A percentile compares a stretch with the other conserved stretches of the same genome.
Evolutionary conservation across 2,329 filamentous ascomycete genomes (phyloP).

Genomic region (Lasiodiplodia sp.): DNA sequence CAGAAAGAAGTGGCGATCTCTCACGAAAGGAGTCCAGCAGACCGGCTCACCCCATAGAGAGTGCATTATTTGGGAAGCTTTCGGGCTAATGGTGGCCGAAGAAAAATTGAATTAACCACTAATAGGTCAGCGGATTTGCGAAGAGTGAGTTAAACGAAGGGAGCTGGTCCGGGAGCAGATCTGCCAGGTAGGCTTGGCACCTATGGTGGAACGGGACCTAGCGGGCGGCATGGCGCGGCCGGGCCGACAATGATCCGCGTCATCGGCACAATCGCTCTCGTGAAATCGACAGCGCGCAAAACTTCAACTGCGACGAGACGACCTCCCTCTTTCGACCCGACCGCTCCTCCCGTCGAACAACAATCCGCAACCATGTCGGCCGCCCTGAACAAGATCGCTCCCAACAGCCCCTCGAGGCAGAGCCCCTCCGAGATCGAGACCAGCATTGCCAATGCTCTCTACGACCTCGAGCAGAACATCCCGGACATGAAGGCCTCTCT

Average conservation of each 20-base stretch:
- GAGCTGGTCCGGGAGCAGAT: not conserved
- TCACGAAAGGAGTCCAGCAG: too few species aligned
- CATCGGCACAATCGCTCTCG: constrained; percentile 25
- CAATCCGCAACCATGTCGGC: constrained; percentile 50
- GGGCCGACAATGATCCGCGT: constrained; percentile 15
- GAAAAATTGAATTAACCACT: too few species aligned
- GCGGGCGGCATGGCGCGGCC: not conserved
- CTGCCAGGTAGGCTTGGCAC: not conserved
- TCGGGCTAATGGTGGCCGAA: too few species aligned
- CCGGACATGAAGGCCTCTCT: constrained; percentile 95
- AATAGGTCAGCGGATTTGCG: not conserved
- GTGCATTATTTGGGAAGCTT: too few species aligned
- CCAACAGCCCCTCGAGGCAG: constrained; percentile 85
- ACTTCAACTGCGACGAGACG: constrained; percentile 29
- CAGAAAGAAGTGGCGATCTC: too few species aligned
- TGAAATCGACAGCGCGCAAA: constrained; percentile 22
- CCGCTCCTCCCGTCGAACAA: constrained; percentile 27
- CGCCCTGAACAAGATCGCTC: constrained; percentile 96
- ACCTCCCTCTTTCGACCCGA: constrained; percentile 13
- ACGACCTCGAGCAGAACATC: constrained; percentile 99
- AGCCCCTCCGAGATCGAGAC: constrained; percentile 98
- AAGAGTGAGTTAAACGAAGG: not conserved
- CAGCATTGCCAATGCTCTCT: constrained; percentile 95
- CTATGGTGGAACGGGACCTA: too few species aligned
- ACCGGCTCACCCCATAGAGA: too few species aligned